Percentiles rank a stretch among this genome's conserved stretches.
Conservation (phyloP, 345 rosid species). For the Arabidopsis suecica region DNA sequence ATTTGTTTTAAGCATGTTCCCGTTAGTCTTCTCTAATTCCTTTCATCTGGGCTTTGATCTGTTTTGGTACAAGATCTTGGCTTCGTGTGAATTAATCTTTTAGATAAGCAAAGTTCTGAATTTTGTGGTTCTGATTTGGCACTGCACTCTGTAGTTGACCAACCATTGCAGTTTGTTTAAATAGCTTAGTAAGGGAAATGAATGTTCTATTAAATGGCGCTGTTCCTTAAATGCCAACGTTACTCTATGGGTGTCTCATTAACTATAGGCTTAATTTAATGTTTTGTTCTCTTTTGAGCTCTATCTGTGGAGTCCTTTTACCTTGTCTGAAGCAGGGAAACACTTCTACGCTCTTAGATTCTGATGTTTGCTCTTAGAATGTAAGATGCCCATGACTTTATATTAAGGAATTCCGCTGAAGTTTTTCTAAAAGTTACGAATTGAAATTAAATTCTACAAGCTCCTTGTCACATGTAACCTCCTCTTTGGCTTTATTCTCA, state of each 20-base stretch:
- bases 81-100: slow-evolving; percentile 25
- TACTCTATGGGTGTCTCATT: slow-evolving; percentile 1
- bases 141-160: slow-evolving; percentile 12
- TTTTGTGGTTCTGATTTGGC: slow-evolving; percentile 17
- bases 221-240: slow-evolving; percentile 10
- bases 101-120: slow-evolving; percentile 8
- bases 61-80: slow-evolving; percentile 28
- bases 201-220: background rate
- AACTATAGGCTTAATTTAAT: background rate
- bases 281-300: slow-evolving; percentile 10
- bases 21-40: background rate
- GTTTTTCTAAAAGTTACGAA: background rate
- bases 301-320: background rate
- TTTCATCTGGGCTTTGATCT: slow-evolving; percentile 23
- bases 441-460: slow-evolving; percentile 1
- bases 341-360: slow-evolving; percentile 8
- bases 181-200: background rate
- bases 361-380: slow-evolving; percentile 7
- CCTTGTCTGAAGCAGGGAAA: background rate
- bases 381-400: background rate
- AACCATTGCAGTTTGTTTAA: slow-evolving; percentile 1
- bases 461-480: background rate
- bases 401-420: background rate
- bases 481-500: slow-evolving; percentile 1
- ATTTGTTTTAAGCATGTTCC: background rate